Conservation (phyloP, 108 stramenopile species). For the Pseudonitzschia pungens region DNA sequence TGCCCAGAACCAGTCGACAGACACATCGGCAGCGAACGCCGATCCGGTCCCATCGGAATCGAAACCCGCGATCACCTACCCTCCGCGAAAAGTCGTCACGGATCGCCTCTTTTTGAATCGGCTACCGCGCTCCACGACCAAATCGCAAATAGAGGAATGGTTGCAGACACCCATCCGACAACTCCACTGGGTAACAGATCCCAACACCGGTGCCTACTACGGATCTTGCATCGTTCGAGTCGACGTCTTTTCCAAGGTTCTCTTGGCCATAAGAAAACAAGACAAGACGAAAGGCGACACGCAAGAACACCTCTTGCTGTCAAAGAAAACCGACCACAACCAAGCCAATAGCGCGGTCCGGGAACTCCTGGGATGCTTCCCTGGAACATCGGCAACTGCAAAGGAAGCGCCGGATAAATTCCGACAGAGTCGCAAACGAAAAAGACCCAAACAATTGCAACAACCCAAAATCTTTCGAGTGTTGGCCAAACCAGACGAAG, state of each 20-base stretch:
- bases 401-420: not conserved
- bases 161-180: constrained; percentile 18
- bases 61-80: not conserved
- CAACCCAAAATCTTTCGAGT: constrained; percentile 15
- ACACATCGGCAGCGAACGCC: not conserved
- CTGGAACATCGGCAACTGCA: not conserved
- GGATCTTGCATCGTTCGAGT: constrained; percentile 68
- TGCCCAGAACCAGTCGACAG: not conserved
- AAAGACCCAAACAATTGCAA: not conserved
- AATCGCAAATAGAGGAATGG: constrained; percentile 43
- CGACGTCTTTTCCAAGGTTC: constrained; percentile 10
- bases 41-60: not conserved
- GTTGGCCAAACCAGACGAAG: constrained; percentile 2
- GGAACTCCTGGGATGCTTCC: not conserved
- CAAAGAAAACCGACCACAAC: constrained; percentile 5
- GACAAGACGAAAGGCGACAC: not conserved
- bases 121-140: constrained; percentile 42
- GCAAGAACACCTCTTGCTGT: not conserved
- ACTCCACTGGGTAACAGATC: constrained; percentile 65
- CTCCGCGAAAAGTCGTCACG: constrained; percentile 12
- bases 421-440: not conserved
- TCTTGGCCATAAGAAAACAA: not conserved
- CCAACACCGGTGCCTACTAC: constrained; percentile 49
- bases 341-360: not conserved
- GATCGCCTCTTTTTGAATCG: constrained; percentile 50